These are phyloP conservation scores for Plectosphaerella cucumerina DNA, from an alignment of 2,329 filamentous ascomycete genomes.

Conservation along the genomic window DNA sequence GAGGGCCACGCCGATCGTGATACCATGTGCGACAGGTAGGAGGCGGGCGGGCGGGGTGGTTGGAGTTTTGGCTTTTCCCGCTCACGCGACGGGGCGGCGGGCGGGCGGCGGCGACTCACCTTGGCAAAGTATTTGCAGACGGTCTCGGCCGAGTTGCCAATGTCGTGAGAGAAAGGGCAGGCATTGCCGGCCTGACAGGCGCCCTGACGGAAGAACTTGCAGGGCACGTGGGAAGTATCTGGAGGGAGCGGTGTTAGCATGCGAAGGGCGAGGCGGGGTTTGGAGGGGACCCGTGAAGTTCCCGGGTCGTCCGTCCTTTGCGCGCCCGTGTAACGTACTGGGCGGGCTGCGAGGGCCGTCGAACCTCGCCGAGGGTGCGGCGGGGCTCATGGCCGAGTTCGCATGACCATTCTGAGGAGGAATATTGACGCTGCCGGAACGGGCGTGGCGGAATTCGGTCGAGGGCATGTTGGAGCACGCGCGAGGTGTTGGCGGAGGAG, in stretches of 20 bases:
- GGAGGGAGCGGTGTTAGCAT: background rate
- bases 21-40: background rate
- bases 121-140: conserved; percentile 99
- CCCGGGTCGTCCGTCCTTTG: background rate
- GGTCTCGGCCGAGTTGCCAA: conserved; percentile 77
- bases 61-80: background rate
- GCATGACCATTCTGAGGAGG: conserved; percentile 26
- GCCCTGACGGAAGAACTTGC: conserved; percentile 98
- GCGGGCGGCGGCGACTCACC: conserved; percentile 46
- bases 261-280: conserved; percentile 2
- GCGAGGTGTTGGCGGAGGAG: conserved; percentile 1
- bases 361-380: conserved; percentile 38
- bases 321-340: conserved; percentile 39
- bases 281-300: conserved; percentile 2
- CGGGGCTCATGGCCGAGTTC: conserved; percentile 27
- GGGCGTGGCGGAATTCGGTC: conserved; percentile 50
- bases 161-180: conserved; percentile 94
- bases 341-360: conserved; percentile 61
- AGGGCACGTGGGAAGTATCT: conserved; percentile 97
- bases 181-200: conserved; percentile 93
- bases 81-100: background rate
- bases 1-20: background rate
- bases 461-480: conserved; percentile 14
- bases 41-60: background rate
- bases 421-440: conserved; percentile 54